phyloP scores from a whole-genome alignment of 768 basidiomycete species.

The Xerocomus potaroensis region DNA sequence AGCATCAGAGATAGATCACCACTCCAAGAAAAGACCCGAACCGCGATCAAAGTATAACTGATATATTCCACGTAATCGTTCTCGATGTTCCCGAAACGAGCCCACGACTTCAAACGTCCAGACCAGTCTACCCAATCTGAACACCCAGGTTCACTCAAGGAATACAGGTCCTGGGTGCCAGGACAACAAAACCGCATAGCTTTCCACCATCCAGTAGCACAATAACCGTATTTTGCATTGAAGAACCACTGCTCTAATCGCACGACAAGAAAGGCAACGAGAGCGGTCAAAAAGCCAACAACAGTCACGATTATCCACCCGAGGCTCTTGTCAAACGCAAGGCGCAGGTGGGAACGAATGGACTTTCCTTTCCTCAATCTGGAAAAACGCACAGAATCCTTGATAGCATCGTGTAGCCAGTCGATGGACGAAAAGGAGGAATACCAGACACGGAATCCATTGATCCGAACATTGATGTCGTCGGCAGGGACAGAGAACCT shows the following conservation, averaged over 20 bases:
- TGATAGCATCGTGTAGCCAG: slow-evolving; percentile 96
- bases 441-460: slow-evolving; percentile 85
- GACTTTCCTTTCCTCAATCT: slow-evolving; percentile 69
- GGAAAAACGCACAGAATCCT: slow-evolving; percentile 81
- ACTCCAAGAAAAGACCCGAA: slow-evolving; percentile 37
- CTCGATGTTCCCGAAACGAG: slow-evolving; percentile 6
- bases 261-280: slow-evolving; percentile 83
- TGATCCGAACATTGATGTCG: slow-evolving; percentile 61
- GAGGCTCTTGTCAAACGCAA: slow-evolving; percentile 68
- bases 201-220: slow-evolving; percentile 61
- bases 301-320: slow-evolving; percentile 90
- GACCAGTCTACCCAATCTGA: slow-evolving; percentile 76
- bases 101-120: slow-evolving; percentile 41
- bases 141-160: slow-evolving; percentile 42
- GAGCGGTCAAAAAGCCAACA: slow-evolving; percentile 80
- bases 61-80: slow-evolving; percentile 58
- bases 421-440: slow-evolving; percentile 88
- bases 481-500: slow-evolving; percentile 33
- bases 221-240: slow-evolving; percentile 91
- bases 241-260: slow-evolving; percentile 87
- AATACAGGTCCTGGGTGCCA: slow-evolving; percentile 10
- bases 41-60: slow-evolving; percentile 73
- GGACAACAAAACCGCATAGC: slow-evolving; percentile 84
- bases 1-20: background rate
- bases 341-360: slow-evolving; percentile 56